Percentiles rank a stretch among this genome's conserved stretches.
Evolutionary conservation across 1,284 basidiomycete genomes (phyloP).

Genomic region (Trametes pubescens): DNA sequence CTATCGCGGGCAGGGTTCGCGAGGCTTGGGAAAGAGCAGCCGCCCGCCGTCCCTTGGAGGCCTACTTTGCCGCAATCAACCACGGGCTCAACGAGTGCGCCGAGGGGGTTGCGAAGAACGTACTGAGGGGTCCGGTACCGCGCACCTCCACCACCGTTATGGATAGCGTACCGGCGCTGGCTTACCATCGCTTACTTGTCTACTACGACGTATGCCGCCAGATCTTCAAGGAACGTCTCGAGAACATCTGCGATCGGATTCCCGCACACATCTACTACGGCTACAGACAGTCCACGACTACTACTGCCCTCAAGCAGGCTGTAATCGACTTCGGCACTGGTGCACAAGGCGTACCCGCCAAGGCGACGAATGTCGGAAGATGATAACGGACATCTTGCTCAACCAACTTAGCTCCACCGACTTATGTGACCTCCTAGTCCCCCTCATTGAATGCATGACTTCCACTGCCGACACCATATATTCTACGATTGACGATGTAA

Average conservation of each 20-base stretch:
- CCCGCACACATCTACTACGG: not conserved
- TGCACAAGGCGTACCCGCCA: too few relatives aligned
- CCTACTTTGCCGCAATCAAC: conserved; percentile 11
- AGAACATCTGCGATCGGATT: not conserved
- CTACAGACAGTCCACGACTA: too few relatives aligned
- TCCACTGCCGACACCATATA: too few relatives aligned
- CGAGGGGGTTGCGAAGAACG: conserved; percentile 2
- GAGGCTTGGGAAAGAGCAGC: conserved; percentile 7
- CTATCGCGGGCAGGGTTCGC: not conserved
- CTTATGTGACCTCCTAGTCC: not conserved
- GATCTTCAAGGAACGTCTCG: not conserved
- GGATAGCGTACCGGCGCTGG: conserved; percentile 13
- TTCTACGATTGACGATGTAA: too few relatives aligned
- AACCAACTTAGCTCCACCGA: too few relatives aligned
- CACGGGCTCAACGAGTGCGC: conserved; percentile 3
- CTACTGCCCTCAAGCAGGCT: too few relatives aligned
- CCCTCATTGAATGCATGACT: too few relatives aligned
- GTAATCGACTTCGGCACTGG: too few relatives aligned
- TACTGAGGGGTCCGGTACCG: not conserved
- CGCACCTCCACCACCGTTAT: conserved; percentile 9
- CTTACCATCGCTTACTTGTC: conserved; percentile 26
- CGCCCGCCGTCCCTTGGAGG: not conserved
- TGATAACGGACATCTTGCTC: too few relatives aligned
- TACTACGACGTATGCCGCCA: conserved; percentile 19
- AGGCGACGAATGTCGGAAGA: too few relatives aligned